These are phyloP conservation scores for Plantago lanceolata DNA, from an alignment of 305 asterid genomes.

Conservation along the genomic window DNA sequence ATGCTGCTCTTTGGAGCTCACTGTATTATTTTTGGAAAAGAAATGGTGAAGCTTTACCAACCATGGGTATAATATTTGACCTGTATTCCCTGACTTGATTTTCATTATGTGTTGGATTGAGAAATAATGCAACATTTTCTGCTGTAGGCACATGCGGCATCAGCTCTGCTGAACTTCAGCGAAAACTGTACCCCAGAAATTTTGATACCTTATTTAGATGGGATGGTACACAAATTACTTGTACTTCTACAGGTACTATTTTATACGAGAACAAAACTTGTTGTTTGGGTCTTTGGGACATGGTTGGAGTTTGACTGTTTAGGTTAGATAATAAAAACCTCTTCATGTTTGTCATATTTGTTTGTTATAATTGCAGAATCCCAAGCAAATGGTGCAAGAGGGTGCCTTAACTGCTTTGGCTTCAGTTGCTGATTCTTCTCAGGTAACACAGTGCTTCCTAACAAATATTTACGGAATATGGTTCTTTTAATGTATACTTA, in stretches of 20 bases:
- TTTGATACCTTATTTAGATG: constrained; percentile 84
- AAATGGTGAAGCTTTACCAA: no score
- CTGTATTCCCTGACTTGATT: no score
- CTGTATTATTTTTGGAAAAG: no score
- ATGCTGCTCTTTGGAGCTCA: no score
- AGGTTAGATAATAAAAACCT: neutral
- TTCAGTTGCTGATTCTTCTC: constrained; percentile 98
- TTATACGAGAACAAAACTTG: constrained; percentile 7
- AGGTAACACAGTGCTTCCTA: constrained; percentile 38
- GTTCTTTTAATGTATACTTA: constrained; percentile 21
- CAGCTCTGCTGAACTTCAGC: constrained; percentile 94
- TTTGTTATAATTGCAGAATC: constrained; percentile 54
- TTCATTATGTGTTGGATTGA: no score
- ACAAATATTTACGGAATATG: neutral
- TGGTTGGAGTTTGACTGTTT: no score
- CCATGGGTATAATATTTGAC: no score
- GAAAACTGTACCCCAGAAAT: constrained; percentile 97
- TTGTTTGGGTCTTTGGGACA: no score
- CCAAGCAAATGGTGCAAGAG: constrained; percentile 99
- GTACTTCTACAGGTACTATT: constrained; percentile 69
- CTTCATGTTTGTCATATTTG: constrained; percentile 14
- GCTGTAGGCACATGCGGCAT: constrained; percentile 89
- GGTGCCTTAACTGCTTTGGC: constrained; percentile 98
- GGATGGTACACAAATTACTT: constrained; percentile 83
- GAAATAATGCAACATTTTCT: no score